Base-by-base conservation (phyloP, 83 land plant genomes). In the Picea engelmannii region DNA sequence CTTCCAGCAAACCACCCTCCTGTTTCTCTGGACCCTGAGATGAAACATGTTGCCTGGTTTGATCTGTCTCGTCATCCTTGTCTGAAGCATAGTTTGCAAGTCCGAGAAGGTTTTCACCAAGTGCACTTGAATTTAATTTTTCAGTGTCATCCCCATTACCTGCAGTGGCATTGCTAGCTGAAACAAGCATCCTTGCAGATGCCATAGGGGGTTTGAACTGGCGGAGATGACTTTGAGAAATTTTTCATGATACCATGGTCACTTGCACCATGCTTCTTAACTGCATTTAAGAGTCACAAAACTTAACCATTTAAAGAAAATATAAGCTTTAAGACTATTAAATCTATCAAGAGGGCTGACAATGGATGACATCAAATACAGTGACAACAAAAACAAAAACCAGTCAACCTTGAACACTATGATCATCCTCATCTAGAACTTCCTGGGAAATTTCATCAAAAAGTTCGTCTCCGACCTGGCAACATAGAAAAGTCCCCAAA, bases 401-500 rank as follows among this genome's bases (percentile, higher is more conserved):
- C 42, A 79, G 17, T 42, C 35, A 76, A 93, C 96, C 90, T 88
- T 85, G 87, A 76, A 44, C 75, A 38, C 73, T 65, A 38, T 47
- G 44, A 79, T 90, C 90, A 84, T 92, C 93, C 83, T 95, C 99
- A 80, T 81, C 88, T 20, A 97, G 83, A 75, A 95, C 94, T 87
- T 95, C 98, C 23, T 90, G 95, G 8, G 99, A 97, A 83, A 98
- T 96, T 81, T 98, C 99, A 89, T 90, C 95, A 87, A 96, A 93
- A 15, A 98, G 89, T 49, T 96, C 97, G 84, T 95, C 96, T 24
- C 99, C 96, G 6, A 98, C 99, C 99, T 98, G 81, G 20, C 12
- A 78, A 18, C 35, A 61, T 10, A 64, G 42, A 47, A 6, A 24
- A 71, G 6, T 23, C 20, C n/a, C 58, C 58, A 55, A n/a, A n/a